Evolutionary conservation across 148 eudicot species (phyloP).

Genomic region (Camellia sinensis): DNA sequence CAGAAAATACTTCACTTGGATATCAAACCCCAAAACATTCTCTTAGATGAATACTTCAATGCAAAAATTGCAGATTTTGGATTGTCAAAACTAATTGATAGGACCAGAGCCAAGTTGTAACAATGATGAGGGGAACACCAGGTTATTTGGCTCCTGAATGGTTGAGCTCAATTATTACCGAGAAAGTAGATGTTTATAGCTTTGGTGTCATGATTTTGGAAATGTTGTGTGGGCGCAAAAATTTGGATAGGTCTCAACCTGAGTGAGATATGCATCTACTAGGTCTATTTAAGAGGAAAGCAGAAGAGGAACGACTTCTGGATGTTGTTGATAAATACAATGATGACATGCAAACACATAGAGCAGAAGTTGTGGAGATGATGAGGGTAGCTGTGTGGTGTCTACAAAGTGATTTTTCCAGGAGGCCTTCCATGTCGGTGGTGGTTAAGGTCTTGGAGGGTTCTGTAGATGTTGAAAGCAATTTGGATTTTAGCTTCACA

Average conservation of each 20-base stretch:
- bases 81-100: constrained; percentile 15
- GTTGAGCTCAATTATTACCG: constrained; percentile 14
- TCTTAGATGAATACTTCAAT: not conserved
- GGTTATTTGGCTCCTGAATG: constrained; percentile 21
- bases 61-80: constrained; percentile 14
- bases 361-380: constrained; percentile 12
- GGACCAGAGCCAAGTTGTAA: constrained; percentile 18
- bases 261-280: constrained; percentile 18
- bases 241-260: constrained; percentile 7
- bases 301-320: constrained; percentile 3
- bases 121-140: constrained; percentile 14
- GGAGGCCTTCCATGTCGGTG: not conserved
- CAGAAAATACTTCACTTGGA: constrained; percentile 14
- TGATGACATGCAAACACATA: not conserved
- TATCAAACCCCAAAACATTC: constrained; percentile 19
- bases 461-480: not conserved
- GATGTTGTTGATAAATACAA: not conserved
- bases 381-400: constrained; percentile 13
- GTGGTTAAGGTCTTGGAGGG: constrained; percentile 5
- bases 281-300: constrained; percentile 4
- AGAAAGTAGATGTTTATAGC: constrained; percentile 21
- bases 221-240: constrained; percentile 9
- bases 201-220: constrained; percentile 17
- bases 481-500: constrained; percentile 3
- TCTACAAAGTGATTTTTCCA: not conserved